Percentiles rank a stretch among this genome's conserved stretches.
phyloP scores from a whole-genome alignment of 2,329 filamentous ascomycete genomes.

The Drechslerella dactyloides region DNA sequence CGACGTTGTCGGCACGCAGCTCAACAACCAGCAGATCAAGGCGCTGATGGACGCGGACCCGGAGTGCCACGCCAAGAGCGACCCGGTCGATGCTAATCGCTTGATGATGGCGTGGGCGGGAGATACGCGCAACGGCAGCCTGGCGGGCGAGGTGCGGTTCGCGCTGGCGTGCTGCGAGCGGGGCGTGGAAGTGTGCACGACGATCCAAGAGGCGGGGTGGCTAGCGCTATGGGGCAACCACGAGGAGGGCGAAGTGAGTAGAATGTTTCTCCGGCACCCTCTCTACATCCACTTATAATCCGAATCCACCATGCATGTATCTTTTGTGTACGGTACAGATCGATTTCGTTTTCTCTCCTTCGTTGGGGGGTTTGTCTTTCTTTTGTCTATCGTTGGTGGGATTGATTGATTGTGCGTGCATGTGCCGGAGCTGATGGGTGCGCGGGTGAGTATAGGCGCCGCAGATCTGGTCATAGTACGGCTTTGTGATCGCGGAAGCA shows the following conservation, averaged over 20 bases:
- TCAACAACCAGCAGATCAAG: not conserved
- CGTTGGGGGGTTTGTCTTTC: not conserved
- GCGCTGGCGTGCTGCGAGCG: conserved; percentile 23
- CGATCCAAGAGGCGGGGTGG: conserved; percentile 19
- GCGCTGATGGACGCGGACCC: conserved; percentile 1
- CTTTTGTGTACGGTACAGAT: not conserved
- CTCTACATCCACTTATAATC: conserved; percentile 2
- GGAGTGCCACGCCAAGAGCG: not conserved
- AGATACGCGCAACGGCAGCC: conserved; percentile 2
- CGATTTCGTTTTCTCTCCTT: not conserved
- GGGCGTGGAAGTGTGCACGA: conserved; percentile 22
- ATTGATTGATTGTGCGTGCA: not conserved
- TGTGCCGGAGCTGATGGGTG: not conserved
- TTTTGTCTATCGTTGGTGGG: not conserved
- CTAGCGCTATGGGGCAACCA: conserved; percentile 4
- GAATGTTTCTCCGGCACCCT: conserved; percentile 4
- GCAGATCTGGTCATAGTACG: conserved; percentile 23
- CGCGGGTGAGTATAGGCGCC: not conserved
- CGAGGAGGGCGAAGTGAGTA: conserved; percentile 9
- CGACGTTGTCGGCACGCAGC: not conserved
- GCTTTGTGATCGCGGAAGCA: conserved; percentile 9
- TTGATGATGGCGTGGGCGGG: not conserved
- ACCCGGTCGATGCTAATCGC: not conserved
- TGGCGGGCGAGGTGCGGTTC: conserved; percentile 32
- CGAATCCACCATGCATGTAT: not conserved